Evolutionary conservation across 2,329 filamentous ascomycete genomes (phyloP), one percentile per base, ranked within the genome.

Genomic region (Fusarium hostae): DNA sequence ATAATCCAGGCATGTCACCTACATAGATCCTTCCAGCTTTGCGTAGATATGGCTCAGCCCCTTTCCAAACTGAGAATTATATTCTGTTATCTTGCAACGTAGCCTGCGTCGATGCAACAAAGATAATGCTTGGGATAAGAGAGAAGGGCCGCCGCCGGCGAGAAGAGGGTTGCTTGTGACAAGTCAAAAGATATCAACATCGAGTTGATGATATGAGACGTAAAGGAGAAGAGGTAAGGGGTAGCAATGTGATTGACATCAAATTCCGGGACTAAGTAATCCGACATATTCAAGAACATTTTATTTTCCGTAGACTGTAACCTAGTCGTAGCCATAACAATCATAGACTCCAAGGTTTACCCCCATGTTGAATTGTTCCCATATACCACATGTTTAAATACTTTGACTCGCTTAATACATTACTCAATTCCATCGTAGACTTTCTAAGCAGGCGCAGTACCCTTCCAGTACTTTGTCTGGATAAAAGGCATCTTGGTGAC

Each of bases 401-500:
- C 51, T 34, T 70, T 59, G 54, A 61, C 41, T 66, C 60, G 69
- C 69, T 70, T 57, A 43, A 63, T 44, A 58, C 47, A 59, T 48
- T 70, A 57, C 30, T 55, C 39, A 66, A 47, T 59, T 22, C 22
- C 30, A 26, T 51, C 48, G 28, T 32, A n/a, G 15, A 13, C 20
- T 16, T 24, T 59, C 43, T 63, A 73, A 47, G 66, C 70, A 40
- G 70, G 63, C 8, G 67, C 57, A 45, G 68, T 54, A 18, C 66
- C 75, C 74, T 78, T 80, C 75, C 78, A 92, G 82, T 97, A 97
- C 82, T 93, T 94, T 76, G 87, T 90, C 55, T 90, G 87, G 56
- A 97, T 87, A 81, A 97, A 97, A 2, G 95, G 95, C 94, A 97
- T 96, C 85, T 95, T 95, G 12, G 90, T 87, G 35, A 97, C 92